Percentiles rank a stretch among this genome's conserved stretches.
phyloP scores from a whole-genome alignment of 108 stramenopile species.

The Skeletonema costatum region DNA sequence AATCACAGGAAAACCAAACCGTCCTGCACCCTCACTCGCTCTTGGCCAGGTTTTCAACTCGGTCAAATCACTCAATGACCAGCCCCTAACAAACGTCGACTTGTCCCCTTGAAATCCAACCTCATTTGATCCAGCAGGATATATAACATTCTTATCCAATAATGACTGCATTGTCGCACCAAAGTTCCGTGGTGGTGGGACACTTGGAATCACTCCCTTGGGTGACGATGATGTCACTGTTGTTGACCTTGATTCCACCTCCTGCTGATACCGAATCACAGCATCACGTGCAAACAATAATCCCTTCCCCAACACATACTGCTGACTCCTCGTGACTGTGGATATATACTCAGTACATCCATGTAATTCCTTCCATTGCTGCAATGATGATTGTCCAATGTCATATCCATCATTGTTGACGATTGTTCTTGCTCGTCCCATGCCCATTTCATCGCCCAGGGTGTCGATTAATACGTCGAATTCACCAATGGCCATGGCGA shows the following conservation, averaged over 20 bases:
- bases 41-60: slow-evolving; percentile 74
- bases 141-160: slow-evolving; percentile 52
- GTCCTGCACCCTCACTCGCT: slow-evolving; percentile 51
- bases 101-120: slow-evolving; percentile 2
- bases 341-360: slow-evolving; percentile 52
- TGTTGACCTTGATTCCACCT: slow-evolving; percentile 20
- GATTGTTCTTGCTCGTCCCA: background rate
- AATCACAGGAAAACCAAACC: slow-evolving; percentile 72
- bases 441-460: slow-evolving; percentile 45
- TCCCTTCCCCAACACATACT: slow-evolving; percentile 58
- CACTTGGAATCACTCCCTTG: slow-evolving; percentile 1
- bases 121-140: slow-evolving; percentile 16
- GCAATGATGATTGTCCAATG: background rate
- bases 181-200: slow-evolving; percentile 44
- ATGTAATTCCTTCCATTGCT: slow-evolving; percentile 18
- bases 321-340: slow-evolving; percentile 53
- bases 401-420: background rate
- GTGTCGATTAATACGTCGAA: slow-evolving; percentile 78
- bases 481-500: slow-evolving; percentile 53
- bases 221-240: background rate
- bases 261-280: slow-evolving; percentile 50
- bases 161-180: slow-evolving; percentile 56
- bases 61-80: slow-evolving; percentile 61
- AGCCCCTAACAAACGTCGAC: slow-evolving; percentile 47
- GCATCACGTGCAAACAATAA: slow-evolving; percentile 63